Base-by-base conservation (phyloP, 2,329 filamentous ascomycete genomes). In the Sporothrix phasma region DNA sequence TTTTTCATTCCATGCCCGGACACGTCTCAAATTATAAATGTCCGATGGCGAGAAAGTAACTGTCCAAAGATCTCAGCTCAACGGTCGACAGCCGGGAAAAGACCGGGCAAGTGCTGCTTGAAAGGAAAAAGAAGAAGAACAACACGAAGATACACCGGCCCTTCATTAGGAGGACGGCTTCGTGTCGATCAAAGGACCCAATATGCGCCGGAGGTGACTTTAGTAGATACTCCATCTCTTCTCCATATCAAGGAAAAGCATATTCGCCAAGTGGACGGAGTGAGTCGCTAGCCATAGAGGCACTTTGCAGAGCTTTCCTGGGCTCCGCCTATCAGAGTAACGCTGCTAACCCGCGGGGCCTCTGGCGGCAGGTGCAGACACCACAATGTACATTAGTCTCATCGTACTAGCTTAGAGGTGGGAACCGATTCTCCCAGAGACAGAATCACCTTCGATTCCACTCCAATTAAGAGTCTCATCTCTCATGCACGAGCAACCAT, bases 271-370 rank as follows among this genome's bases (percentile, higher is more conserved):
- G 31, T 13, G 19, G 19, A 22, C 51, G 19, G 31, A 39, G 31
- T 26, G 26, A 39, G 31, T 56, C n/a, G 51, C 51, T 11, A 43
- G 54, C 37, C 37, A 58, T 22, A 1, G 31, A 54, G 31, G 15
- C 29, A 13, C 31, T n/a, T 54, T 22, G 31, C 22, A 22, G 13
- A 19, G 10, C n/a, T 19, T 56, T 24, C 34, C n/a, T 39, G 37
- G 19, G 31, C 17, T 37, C 31, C 31, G 39, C n/a, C 31, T 24
- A 31, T 17, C 37, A 58, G 31, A 54, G 63, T 59, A 62, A 65
- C 61, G 37, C 56, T 62, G 54, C 58, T 43, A 64, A 63, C 62
- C 64, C 64, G 62, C 60, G 60, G 39, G 63, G 65, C 59, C 59
- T 39, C 39, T 66, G 66, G 46, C 65, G 65, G n/a, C n/a, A n/a